Base-by-base conservation (phyloP, 306 rosid genomes). In the Rubus idaeus region DNA sequence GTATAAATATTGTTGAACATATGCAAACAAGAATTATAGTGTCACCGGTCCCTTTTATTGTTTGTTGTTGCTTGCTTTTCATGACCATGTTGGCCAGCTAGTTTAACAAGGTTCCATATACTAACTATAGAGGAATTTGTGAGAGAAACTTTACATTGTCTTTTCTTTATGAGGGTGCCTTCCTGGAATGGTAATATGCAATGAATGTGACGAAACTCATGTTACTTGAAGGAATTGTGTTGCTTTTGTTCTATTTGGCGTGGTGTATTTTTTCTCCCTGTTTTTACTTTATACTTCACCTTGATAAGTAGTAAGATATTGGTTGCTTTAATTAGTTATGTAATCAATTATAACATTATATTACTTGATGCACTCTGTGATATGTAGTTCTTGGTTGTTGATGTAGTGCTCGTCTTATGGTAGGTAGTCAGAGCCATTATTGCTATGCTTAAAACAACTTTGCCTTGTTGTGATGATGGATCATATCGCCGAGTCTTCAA, bases 361-460 rank as follows among this genome's bases (percentile, higher is more conserved):
- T 61, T 61, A 26, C 18, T 46, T 13, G 10, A 6, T 47, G 52
- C 26, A 17, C 30, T 37, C 14, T 26, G 51, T 67, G 75, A 35
- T 50, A 4, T n/a, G 6, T 69, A 69, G 57, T 42, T 69, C 12
- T 35, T 37, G 5, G 18, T 71, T 71, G 51, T 41, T 84, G 70
- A 81, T 71, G 70, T 70, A 35, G 40, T 63, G 26, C 73, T 51
- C 56, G 70, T 84, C 75, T 68, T 79, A 39, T 79, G 66, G 84
- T 81, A 95, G 97, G 93, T 92, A 57, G 96, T 95, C 81, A 87
- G 82, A 84, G 89, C 92, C 84, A 90, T 92, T 79, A 70, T 90
- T 71, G 90, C 97, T 65, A 86, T 95, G 90, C 95, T 95, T 81
- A 88, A 74, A 85, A 91, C 96, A 73, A 40, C 91, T 1, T 81